phyloP scores from a whole-genome alignment of 192 early-diverging fungal species.

The Backusella tuberculispora region DNA sequence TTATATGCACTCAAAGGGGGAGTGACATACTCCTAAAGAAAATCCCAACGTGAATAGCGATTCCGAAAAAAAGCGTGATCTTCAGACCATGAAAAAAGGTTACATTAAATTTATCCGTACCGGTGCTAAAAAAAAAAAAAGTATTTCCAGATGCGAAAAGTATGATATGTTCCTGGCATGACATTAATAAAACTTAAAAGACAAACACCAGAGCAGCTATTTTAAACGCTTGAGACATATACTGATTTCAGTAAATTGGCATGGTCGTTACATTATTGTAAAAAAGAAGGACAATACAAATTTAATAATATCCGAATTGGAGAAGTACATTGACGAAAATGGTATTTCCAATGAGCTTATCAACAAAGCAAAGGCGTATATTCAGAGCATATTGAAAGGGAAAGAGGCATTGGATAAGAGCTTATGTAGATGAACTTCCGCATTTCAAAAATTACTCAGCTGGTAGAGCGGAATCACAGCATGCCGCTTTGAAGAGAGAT shows the following conservation, averaged over 20 bases:
- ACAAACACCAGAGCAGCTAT: neutral
- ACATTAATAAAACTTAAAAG: neutral
- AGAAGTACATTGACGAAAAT: neutral
- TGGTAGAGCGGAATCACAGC: neutral
- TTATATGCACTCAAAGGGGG: no score
- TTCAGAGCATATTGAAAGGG: neutral
- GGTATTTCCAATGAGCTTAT: neutral
- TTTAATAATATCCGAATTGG: neutral
- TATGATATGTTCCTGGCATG: neutral
- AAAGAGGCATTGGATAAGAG: neutral
- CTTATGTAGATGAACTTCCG: neutral
- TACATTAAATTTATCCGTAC: no score
- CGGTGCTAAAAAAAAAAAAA: no score
- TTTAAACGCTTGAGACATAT: neutral
- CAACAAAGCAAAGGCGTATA: neutral
- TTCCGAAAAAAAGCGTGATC: no score
- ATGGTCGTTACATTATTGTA: neutral
- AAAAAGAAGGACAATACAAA: neutral
- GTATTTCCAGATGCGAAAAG: no score
- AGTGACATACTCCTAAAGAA: no score
- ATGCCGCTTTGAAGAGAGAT: neutral
- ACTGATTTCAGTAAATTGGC: neutral
- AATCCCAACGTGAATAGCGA: no score
- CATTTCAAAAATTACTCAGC: neutral
- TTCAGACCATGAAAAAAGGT: no score